Base-by-base conservation (phyloP, 2,329 filamentous ascomycete genomes). In the Fusarium proliferatum region DNA sequence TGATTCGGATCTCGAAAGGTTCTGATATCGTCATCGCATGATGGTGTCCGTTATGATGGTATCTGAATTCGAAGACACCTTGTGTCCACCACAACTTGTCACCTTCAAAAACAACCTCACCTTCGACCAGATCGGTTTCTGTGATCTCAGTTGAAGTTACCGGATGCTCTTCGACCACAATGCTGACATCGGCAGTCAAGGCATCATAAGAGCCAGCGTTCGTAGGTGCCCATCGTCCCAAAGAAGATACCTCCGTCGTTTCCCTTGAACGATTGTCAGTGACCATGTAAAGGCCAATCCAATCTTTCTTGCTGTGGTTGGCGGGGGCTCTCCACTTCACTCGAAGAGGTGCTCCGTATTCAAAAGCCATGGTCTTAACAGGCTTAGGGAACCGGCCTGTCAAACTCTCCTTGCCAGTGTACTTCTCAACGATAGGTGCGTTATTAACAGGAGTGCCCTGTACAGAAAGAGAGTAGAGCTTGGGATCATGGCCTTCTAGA, bases 41-140 rank as follows among this genome's bases (percentile, higher is more conserved):
- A 83, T 99, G 95, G 78, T 93, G 93, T 63, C 95, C 95, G 76
- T 94, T 92, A 82, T 99, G 96, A 83, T 99, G 96, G 83, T 98
- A 98, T 45, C 96, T 91, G 85, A 99, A 97, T 80, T 99, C 96
- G 79, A 97, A 99, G 6, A 97, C 93, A 61, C 96, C 96, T 69
- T 96, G 93, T 0, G 93, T 97, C 96, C 96, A 99, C 92, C 94
- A 99, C 5, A 98, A 88, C 84, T 97, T 97, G 84, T 98, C 95
- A 53, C 96, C 95, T 15, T 91, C 87, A 80, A 99, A 98, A 17
- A 94, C 83, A 79, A 98, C 92, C 80, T 97, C 94, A 48, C 96
- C 96, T 17, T 89, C 88, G 8, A 94, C 88, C 73, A 91, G 87
- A 64, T 93, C 87, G 23, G 82, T 84, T 7, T 88, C 87, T 6